Base-by-base conservation (phyloP, 306 rosid genomes). In the Rosa chinensis region DNA sequence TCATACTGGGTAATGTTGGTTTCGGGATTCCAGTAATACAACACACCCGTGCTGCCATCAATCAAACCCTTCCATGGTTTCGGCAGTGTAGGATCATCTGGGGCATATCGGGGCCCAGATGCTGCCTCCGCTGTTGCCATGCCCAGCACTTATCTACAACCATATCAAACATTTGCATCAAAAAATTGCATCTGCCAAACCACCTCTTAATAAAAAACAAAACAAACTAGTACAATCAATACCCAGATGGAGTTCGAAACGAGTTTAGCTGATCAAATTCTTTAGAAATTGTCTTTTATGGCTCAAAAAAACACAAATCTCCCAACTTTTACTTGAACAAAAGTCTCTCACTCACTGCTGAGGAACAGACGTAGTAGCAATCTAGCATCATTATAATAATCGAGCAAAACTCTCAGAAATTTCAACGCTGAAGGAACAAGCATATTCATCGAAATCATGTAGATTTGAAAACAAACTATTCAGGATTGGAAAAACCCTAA, bases 11-110 rank as follows among this genome's bases (percentile, higher is more conserved):
- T 96, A 35, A 93, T 52, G 44, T 93, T 96, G 3, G 99, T 93
- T 81, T 96, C 99, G 66, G 98, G 98, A 74, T 96, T 96, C 99
- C 99, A 93, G 79, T 91, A 96, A 81, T 96, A 96, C 20, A 90
- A 83, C 42, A 89, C 1, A 66, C 97, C 96, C 1, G 97, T 88
- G 78, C 91, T 88, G 45, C 98, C 99, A 82, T 96, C 99, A 82
- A 96, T 91, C 89, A 96, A 82, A 35, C 98, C 99, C 84, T 89
- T 93, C 99, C 99, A 96, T 0, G 98, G 99, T 23, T 77, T 75
- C 3, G 99, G 99, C 75, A 96, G 96, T 5, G 96, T 85, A 4
- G 97, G 99, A 79, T 96, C 98, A 5, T 93, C 97, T 0, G 99
- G 99, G 16, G 99, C 99, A 85, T 93, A 96, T 32, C 98, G 84